Base-by-base conservation (phyloP, 208 protist species). In the Leishmania guyanensis region DNA sequence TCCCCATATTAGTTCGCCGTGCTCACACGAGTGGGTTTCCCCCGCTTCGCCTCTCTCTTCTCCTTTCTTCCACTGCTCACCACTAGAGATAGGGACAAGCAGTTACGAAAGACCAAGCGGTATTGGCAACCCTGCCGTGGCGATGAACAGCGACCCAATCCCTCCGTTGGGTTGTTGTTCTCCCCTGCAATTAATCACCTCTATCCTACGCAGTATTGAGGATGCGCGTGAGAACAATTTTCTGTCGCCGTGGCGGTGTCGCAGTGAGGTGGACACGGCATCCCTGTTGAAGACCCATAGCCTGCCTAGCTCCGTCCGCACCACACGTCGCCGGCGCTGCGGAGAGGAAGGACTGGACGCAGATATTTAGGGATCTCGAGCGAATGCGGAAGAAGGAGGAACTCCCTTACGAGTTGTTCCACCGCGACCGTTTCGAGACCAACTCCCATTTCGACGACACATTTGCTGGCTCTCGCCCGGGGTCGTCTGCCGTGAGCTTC, bases 321-420 rank as follows among this genome's bases (percentile, higher is more conserved):
- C 88, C 43, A 56, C 81, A 1, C 86, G 87, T 26, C 81, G 81
- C 36, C 83, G 84, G 85, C 5, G 53, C 56, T 14, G 36, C n/a
- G 8, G 79, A 85, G 65, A 84, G 77, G 33, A 65, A 77, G 3
- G 84, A 90, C 54, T 90, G 86, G 86, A 79, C 90, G 68, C 70
- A 82, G 69, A 82, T 85, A 20, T 84, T 96, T 46, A 65, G 81
- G 46, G 88, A 88, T 54, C 80, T 96, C 20, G 90, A 92, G 78
- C 82, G 83, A 66, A 95, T 97, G 91, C 91, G 93, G 79, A 79
- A 70, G 80, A 95, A 97, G 78, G 88, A 91, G 66, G 90, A 92
- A 14, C 85, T 87, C 26, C 85, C 95, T 84, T 64, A 84, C 1
- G 77, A 70, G 3, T 86, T 86, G 22, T 60, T 81, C 14, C 82